Evolutionary conservation across 306 rosid genomes (phyloP), one percentile per base, ranked within the genome.

Genomic region (Lablab purpureus): DNA sequence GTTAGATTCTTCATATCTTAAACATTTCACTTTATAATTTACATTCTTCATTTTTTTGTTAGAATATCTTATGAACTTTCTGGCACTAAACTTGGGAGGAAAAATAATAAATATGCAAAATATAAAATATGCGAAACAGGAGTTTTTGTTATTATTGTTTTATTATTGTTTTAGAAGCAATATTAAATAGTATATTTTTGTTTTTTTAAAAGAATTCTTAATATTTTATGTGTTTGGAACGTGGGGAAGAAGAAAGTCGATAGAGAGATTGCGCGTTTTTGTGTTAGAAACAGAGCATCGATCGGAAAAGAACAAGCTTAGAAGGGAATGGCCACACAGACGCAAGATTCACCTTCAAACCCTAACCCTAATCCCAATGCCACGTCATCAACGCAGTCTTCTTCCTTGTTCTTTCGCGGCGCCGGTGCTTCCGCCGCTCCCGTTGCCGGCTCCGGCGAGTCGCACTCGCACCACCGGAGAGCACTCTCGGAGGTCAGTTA

Each of bases 401-500:
- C 84, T 23, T 8, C 75, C 37, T 22, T 84, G 9, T 78, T 73
- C 65, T 10, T 77, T 82, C 64, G 49, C 70, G 80, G 64, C 23
- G 85, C 76, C 79, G 65, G 63, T 27, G 5, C 49, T 1, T 21
- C 63, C 49, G 73, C 47, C 23, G 36, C 66, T 12, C 45, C 71
- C 1, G 17, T 66, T 32, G 32, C 79, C 21, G 71, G 49, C 41
- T 15, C 77, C 59, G 76, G 55, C 5, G 78, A 75, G 18, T 32
- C 77, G 10, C 82, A 62, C 70, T 10, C 68, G 6, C 84, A 84
- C 71, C 92, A 96, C 82, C 84, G 98, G 76, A 75, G 97, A 62
- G 85, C 96, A 22, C 98, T 85, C 78, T 96, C 99, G 0, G 98
- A 96, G 88, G 82, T 88, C 55, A 89, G 81, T 56, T 93, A 80